Base-by-base conservation (phyloP, 2,329 filamentous ascomycete species). In the Acrocalymma vagum region DNA sequence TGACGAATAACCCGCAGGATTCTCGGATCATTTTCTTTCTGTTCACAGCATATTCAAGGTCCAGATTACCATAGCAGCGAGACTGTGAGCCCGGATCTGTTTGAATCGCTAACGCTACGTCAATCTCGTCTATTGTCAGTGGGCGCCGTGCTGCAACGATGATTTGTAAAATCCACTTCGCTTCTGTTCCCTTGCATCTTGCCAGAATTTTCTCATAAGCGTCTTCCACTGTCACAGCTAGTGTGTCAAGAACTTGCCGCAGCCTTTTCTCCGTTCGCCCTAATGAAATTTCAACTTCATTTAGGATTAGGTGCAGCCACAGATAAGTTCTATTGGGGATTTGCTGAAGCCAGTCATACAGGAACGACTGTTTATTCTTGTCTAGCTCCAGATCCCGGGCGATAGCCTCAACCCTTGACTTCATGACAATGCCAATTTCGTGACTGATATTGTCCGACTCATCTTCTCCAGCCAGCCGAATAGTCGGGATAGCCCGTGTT, bases 401-500 rank as follows among this genome's bases (percentile, higher is more conserved):
- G 18, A 49, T 17, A 8, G 57, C 38, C 1, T 35, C 6, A 1
- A 69, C 33, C 18, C 38, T 53, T 4, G 27, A 25, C 23, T 59
- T 44, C 11, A 71, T 69, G 6, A 66, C 55, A 1, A 62, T 43
- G 23, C 62, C 47, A 18, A 72, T 69, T 30, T 72, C 69, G 1
- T 36, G 13, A 17, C 42, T 31, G 9, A 72, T 69, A 3, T 60
- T 36, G 1, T 36, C 48, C 2, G 50, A 42, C 37, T 67, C 63
- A 1, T 56, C 55, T 15, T 66, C 61, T 5, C 44, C 44, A 3
- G 14, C 5, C n/a, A 41, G 28, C 63, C 17, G 29, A 53, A 63
- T 5, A 41, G 25, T 6, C 21, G 29, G 4, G 26, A 38, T 5
- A 34, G 24, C 4, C 49, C 42, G 3, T 14, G 10, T 43, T 11